Conservation (phyloP, 768 basidiomycete species). For the Tulasnella sp. region DNA sequence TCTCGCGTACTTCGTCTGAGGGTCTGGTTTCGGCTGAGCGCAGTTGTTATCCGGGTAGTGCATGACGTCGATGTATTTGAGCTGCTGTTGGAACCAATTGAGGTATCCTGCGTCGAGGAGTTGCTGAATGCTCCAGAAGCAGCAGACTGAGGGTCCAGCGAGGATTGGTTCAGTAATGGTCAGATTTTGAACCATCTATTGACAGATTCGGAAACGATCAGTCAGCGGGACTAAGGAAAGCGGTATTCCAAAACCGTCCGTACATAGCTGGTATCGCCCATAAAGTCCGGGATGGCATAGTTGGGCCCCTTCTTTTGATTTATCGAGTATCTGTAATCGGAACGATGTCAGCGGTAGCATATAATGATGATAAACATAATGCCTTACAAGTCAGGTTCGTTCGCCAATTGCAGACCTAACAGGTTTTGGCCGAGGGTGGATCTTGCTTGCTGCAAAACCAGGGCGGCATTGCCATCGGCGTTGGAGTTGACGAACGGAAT, state of each 20-base stretch:
- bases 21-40: conserved; percentile 37
- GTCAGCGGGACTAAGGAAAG: neutral
- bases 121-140: conserved; percentile 52
- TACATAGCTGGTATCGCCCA: conserved; percentile 25
- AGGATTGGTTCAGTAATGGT: conserved; percentile 46
- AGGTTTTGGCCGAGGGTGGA: conserved; percentile 65
- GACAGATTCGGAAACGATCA: neutral
- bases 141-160: conserved; percentile 65
- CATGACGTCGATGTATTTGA: conserved; percentile 32
- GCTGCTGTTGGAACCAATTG: neutral
- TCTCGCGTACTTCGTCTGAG: conserved; percentile 33
- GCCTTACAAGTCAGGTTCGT: conserved; percentile 28
- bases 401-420: conserved; percentile 63
- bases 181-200: conserved; percentile 39
- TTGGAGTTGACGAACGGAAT: conserved; percentile 39
- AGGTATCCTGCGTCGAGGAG: conserved; percentile 24
- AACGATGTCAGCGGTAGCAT: neutral
- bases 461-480: conserved; percentile 28
- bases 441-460: conserved; percentile 48
- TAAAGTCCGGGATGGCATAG: conserved; percentile 17
- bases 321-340: conserved; percentile 25
- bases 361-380: neutral
- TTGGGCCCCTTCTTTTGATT: conserved; percentile 2
- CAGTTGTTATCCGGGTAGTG: conserved; percentile 34
- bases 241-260: neutral